phyloP scores from a whole-genome alignment of 2,329 filamentous ascomycete species.

The Nemania sp. region DNA sequence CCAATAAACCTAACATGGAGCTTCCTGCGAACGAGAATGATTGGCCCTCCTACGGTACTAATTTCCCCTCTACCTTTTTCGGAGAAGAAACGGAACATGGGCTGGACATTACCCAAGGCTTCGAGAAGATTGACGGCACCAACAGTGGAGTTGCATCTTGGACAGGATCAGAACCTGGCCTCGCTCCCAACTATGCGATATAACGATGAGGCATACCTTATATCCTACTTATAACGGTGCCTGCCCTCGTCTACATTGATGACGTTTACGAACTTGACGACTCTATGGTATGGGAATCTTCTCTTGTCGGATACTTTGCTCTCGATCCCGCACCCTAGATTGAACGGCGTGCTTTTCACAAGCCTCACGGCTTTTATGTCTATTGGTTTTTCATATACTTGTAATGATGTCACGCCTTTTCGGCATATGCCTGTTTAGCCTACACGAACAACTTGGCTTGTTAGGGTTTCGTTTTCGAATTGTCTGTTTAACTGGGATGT shows the following conservation, averaged over 20 bases:
- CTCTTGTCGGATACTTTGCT: constrained; percentile 16
- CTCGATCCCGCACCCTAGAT: constrained; percentile 30
- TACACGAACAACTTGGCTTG: constrained; percentile 40
- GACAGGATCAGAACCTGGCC: constrained; percentile 50
- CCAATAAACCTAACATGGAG: constrained; percentile 53
- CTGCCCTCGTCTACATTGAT: constrained; percentile 46
- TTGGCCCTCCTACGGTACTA: constrained; percentile 61
- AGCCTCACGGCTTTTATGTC: constrained; percentile 51
- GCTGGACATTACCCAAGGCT: constrained; percentile 80
- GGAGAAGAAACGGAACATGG: constrained; percentile 70
- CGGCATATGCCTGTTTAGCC: constrained; percentile 40
- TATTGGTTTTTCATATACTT: constrained; percentile 45
- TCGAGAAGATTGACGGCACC: constrained; percentile 76
- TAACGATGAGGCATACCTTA: constrained; percentile 20
- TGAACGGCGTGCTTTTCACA: constrained; percentile 34
- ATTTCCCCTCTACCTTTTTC: constrained; percentile 66
- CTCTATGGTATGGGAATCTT: constrained; percentile 28
- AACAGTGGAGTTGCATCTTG: constrained; percentile 48
- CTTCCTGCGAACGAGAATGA: constrained; percentile 54
- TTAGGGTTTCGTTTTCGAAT: constrained; percentile 39
- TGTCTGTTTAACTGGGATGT: constrained; percentile 29
- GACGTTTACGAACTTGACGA: constrained; percentile 39
- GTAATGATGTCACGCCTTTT: constrained; percentile 36
- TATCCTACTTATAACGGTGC: constrained; percentile 10
- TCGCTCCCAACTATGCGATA: constrained; percentile 55